A percentile compares a stretch with the other conserved stretches of the same genome.
phyloP scores from a whole-genome alignment of 202 grass and related monocot species.

The Tripidium arundinaceum region DNA sequence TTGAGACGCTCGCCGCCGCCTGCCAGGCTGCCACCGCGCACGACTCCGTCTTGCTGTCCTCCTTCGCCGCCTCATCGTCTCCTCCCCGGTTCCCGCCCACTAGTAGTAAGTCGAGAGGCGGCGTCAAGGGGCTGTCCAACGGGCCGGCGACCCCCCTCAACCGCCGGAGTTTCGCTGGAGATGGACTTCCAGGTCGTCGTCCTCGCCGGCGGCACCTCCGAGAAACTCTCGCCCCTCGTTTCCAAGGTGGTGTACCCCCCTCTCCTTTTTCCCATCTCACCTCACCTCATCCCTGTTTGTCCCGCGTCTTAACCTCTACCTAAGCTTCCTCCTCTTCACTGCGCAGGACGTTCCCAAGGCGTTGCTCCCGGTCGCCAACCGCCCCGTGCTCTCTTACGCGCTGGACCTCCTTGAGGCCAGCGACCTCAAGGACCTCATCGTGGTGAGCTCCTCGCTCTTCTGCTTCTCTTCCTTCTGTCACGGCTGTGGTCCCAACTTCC shows the following conservation, averaged over 20 bases:
- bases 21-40: background rate
- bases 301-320: background rate
- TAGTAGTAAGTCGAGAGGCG: background rate
- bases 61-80: background rate
- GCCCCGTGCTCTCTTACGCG: conserved; percentile 77
- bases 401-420: conserved; percentile 88
- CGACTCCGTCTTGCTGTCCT: background rate
- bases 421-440: conserved; percentile 87
- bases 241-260: conserved; percentile 47
- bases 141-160: background rate
- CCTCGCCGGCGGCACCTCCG: conserved; percentile 81
- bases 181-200: conserved; percentile 98
- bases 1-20: background rate
- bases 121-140: background rate
- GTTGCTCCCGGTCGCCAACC: conserved; percentile 88
- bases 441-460: conserved; percentile 48
- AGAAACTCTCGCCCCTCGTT: conserved; percentile 82
- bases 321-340: background rate
- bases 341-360: conserved; percentile 85
- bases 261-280: background rate
- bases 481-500: background rate
- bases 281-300: background rate
- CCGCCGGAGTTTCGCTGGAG: conserved; percentile 4
- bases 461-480: background rate
- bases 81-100: background rate